A percentile compares a stretch with the other conserved stretches of the same genome.
phyloP scores from a whole-genome alignment of 441 rosid species.

The Populus tomentosa region DNA sequence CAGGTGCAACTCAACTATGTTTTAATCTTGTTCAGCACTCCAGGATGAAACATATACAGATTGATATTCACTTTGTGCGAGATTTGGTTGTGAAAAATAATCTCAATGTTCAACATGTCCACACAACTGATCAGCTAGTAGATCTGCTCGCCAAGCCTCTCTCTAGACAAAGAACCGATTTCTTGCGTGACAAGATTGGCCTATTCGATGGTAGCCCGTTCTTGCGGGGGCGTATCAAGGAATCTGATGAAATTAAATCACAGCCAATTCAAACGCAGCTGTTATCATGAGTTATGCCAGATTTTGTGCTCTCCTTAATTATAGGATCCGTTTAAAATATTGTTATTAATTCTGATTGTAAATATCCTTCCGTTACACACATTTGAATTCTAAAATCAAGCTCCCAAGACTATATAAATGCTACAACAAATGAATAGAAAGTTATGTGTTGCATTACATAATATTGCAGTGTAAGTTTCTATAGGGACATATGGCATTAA shows the following conservation, averaged over 20 bases:
- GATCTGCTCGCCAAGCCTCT: not conserved
- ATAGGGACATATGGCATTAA: too few relatives aligned
- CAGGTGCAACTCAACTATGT: fast-evolving
- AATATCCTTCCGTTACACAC: too few relatives aligned
- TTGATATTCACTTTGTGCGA: not conserved
- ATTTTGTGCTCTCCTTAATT: too few relatives aligned
- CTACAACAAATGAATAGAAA: too few relatives aligned
- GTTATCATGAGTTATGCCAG: not conserved
- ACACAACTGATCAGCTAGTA: not conserved
- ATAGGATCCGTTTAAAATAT: not conserved
- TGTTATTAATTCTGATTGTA: not conserved
- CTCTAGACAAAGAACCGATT: fast-evolving
- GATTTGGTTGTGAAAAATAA: not conserved
- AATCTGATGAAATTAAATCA: too few relatives aligned
- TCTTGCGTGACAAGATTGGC: not conserved
- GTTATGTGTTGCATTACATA: too few relatives aligned
- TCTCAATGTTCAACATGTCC: not conserved
- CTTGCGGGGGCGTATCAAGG: not conserved
- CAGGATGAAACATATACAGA: not conserved
- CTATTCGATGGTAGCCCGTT: not conserved
- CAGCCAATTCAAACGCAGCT: too few relatives aligned
- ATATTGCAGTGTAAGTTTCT: too few relatives aligned
- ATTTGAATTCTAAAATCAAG: not conserved
- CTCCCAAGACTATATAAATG: not conserved
- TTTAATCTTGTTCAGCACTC: not conserved